phyloP scores from a whole-genome alignment of 164 flowering plant species.

The Santalum album region DNA sequence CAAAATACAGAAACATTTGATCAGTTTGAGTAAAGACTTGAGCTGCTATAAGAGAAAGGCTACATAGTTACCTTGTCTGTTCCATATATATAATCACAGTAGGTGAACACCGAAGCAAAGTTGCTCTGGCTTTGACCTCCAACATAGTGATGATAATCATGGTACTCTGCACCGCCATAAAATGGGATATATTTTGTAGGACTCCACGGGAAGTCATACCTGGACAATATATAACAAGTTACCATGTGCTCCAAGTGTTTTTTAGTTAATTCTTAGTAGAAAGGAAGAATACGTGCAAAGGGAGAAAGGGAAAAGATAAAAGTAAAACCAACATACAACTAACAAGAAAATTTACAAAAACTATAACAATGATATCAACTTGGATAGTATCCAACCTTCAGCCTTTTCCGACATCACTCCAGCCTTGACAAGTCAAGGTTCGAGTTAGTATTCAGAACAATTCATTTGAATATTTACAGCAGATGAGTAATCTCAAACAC shows the following conservation, averaged over 20 bases:
- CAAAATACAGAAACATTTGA: not conserved
- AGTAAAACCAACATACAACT: no score
- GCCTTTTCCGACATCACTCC: no score
- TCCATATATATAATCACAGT: constrained; percentile 92
- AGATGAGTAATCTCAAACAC: no score
- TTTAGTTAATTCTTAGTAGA: no score
- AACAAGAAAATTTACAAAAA: no score
- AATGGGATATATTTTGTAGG: constrained; percentile 81
- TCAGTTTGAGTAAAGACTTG: constrained; percentile 1
- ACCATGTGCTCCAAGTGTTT: not conserved
- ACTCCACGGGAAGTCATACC: constrained; percentile 89
- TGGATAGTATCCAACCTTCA: no score
- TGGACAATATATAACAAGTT: constrained; percentile 15
- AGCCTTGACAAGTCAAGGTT: no score
- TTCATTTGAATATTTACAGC: no score
- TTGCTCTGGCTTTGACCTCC: constrained; percentile 95
- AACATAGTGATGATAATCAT: constrained; percentile 96
- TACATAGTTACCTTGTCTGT: constrained; percentile 75
- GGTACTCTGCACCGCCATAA: constrained; percentile 94
- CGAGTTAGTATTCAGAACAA: no score
- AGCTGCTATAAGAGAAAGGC: not conserved
- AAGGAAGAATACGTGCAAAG: no score
- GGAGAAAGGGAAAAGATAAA: no score
- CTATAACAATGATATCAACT: no score
- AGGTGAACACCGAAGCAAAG: constrained; percentile 88